phyloP scores from a whole-genome alignment of 2,329 filamentous ascomycete genomes.

The Metarhizium robertsii region DNA sequence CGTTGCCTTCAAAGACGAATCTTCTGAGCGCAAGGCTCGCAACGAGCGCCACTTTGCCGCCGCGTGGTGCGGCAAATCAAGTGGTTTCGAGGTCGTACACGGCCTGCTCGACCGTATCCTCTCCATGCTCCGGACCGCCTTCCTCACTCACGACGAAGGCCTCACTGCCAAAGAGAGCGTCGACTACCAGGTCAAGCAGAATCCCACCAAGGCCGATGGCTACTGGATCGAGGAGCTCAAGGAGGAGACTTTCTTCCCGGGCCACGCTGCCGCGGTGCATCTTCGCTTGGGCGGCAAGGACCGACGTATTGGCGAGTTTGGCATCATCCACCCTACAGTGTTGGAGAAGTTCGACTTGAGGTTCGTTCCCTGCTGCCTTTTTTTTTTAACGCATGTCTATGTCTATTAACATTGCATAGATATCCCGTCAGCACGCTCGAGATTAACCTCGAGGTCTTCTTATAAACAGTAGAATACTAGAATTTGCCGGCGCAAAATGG shows the following conservation, averaged over 20 bases:
- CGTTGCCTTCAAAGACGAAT: constrained; percentile 81
- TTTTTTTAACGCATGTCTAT: neutral
- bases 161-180: constrained; percentile 37
- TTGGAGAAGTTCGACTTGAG: constrained; percentile 88
- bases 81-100: constrained; percentile 92
- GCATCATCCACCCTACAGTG: constrained; percentile 87
- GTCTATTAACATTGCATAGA: constrained; percentile 27
- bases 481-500: neutral
- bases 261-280: constrained; percentile 79
- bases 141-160: constrained; percentile 68
- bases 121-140: constrained; percentile 79
- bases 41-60: constrained; percentile 97
- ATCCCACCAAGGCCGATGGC: constrained; percentile 52
- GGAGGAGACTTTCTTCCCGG: constrained; percentile 84
- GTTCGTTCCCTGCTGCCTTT: constrained; percentile 30
- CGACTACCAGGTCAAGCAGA: constrained; percentile 42
- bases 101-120: constrained; percentile 86
- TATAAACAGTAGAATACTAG: constrained; percentile 40
- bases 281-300: constrained; percentile 66
- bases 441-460: constrained; percentile 87
- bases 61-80: constrained; percentile 87
- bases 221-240: constrained; percentile 96
- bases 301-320: constrained; percentile 76
- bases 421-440: constrained; percentile 92
- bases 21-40: constrained; percentile 71